These are phyloP conservation scores for Scleroderma bovista DNA, from an alignment of 768 basidiomycete genomes.

Conservation along the genomic window DNA sequence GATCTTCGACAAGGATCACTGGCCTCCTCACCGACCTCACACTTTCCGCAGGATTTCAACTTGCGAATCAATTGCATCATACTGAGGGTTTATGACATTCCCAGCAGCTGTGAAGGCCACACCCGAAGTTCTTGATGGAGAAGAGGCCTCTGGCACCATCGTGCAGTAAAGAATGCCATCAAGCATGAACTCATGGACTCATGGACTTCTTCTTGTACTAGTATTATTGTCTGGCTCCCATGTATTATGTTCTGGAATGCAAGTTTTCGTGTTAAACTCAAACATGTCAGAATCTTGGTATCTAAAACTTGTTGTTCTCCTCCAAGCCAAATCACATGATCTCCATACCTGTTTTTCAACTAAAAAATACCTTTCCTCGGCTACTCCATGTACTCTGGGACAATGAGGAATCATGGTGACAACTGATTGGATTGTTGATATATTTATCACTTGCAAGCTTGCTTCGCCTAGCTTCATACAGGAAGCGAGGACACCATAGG, in stretches of 20 bases:
- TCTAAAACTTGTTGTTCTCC: too few relatives aligned
- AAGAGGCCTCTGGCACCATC: background rate
- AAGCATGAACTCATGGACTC: too few relatives aligned
- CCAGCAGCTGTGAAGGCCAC: background rate
- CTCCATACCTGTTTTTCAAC: too few relatives aligned
- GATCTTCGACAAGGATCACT: background rate
- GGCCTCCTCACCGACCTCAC: background rate
- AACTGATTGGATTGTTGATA: background rate
- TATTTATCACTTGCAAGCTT: background rate
- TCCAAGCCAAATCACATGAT: too few relatives aligned
- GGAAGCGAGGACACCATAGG: background rate
- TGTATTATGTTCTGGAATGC: too few relatives aligned
- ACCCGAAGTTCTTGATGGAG: background rate
- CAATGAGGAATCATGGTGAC: slow-evolving; percentile 9
- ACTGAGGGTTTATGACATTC: background rate
- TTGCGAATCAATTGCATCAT: background rate
- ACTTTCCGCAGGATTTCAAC: background rate
- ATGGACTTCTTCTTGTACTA: too few relatives aligned
- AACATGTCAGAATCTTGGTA: too few relatives aligned
- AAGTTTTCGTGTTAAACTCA: too few relatives aligned
- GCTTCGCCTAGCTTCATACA: slow-evolving; percentile 1
- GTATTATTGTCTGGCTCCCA: too few relatives aligned
- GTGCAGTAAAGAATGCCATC: too few relatives aligned
- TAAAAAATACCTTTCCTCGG: too few relatives aligned
- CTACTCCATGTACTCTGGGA: too few relatives aligned